These are phyloP conservation scores for Coffea humblotiana DNA, from an alignment of 305 asterid species.

Conservation along the genomic window DNA sequence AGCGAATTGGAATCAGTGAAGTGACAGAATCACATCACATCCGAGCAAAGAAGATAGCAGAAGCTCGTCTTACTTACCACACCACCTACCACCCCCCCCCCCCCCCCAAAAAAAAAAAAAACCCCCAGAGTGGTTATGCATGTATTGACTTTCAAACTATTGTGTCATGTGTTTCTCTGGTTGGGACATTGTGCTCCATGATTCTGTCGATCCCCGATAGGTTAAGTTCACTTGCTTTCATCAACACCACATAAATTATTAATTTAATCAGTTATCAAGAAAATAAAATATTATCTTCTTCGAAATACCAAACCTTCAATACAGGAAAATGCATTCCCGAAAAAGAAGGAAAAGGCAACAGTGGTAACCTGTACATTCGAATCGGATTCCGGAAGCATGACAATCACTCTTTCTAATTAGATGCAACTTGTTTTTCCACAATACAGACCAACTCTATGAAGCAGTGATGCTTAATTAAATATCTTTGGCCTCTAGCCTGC, in stretches of 20 bases:
- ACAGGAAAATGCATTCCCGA: background rate
- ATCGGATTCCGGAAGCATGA: background rate
- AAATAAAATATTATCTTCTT: background rate
- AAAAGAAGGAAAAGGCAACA: background rate
- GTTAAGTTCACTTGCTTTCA: background rate
- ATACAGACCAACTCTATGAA: background rate
- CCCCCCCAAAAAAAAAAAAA: background rate
- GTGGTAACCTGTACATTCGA: background rate
- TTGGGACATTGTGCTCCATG: background rate
- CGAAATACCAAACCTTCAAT: background rate
- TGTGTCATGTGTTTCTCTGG: background rate
- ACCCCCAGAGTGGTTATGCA: background rate
- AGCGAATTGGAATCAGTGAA: constrained; percentile 16
- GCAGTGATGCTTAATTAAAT: background rate
- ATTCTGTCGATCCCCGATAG: background rate
- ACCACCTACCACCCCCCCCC: too few relatives aligned
- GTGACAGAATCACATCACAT: constrained; percentile 40
- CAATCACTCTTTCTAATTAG: background rate
- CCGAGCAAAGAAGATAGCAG: constrained; percentile 13
- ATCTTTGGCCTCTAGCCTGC: background rate
- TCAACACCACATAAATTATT: background rate
- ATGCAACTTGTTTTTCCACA: background rate
- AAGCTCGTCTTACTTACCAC: background rate
- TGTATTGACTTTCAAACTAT: background rate
- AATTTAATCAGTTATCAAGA: background rate